phyloP scores from a whole-genome alignment of 345 rosid genomes.

The Hibiscus syriacus region DNA sequence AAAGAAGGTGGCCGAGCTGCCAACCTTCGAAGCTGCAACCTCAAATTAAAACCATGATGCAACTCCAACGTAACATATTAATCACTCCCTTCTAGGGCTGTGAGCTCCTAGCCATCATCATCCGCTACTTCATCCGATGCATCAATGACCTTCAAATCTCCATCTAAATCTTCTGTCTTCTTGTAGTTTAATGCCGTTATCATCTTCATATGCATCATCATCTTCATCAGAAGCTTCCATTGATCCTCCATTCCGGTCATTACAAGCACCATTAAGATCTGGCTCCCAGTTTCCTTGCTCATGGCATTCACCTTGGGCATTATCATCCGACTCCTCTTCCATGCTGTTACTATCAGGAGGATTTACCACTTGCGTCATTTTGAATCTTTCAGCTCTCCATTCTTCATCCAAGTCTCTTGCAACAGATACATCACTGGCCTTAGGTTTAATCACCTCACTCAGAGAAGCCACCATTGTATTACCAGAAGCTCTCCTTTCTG shows the following conservation, averaged over 20 bases:
- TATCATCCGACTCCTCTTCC: conserved; percentile 62
- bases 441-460: conserved; percentile 17
- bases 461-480: conserved; percentile 15
- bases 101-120: conserved; percentile 39
- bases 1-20: too few relatives aligned
- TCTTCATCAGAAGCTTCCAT: conserved; percentile 50
- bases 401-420: conserved; percentile 27
- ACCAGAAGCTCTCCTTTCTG: conserved; percentile 38
- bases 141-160: conserved; percentile 40
- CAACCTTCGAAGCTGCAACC: too few relatives aligned
- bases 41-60: neutral
- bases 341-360: conserved; percentile 55
- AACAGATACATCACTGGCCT: conserved; percentile 11
- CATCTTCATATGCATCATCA: conserved; percentile 23
- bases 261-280: conserved; percentile 23
- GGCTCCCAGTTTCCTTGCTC: conserved; percentile 54
- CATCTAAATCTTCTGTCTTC: conserved; percentile 23
- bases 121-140: conserved; percentile 39
- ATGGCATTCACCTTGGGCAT: conserved; percentile 41
- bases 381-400: conserved; percentile 34
- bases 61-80: neutral
- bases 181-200: conserved; percentile 23
- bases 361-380: conserved; percentile 34
- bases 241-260: conserved; percentile 41
- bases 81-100: conserved; percentile 40